phyloP scores from a whole-genome alignment of 768 basidiomycete species.

The Cystofilobasidium macerans region DNA sequence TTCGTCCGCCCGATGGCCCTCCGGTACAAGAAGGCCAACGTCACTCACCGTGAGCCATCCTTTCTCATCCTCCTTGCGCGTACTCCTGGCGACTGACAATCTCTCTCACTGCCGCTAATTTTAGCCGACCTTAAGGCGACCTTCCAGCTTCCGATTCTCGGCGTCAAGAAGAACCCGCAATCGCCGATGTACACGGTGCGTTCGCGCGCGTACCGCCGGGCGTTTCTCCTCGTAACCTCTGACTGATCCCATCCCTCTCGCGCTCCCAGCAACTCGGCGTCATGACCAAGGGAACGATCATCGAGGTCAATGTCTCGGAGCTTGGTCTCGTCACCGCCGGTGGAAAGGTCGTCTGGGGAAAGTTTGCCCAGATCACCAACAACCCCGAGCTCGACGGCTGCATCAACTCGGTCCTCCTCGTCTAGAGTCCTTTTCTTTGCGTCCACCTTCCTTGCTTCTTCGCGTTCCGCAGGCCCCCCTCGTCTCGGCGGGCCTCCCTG shows the following conservation, averaged over 20 bases:
- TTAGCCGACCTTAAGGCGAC: conserved; percentile 93
- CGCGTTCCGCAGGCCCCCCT: no score
- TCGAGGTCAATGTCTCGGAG: conserved; percentile 98
- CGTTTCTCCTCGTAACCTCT: background rate
- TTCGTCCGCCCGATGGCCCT: conserved; percentile 96
- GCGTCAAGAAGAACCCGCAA: conserved; percentile 99
- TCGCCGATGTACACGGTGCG: conserved; percentile 50
- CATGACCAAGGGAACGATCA: conserved; percentile 93
- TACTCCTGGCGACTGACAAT: background rate
- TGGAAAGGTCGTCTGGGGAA: conserved; percentile 63
- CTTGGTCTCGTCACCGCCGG: conserved; percentile 94
- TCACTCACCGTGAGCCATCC: conserved; percentile 78
- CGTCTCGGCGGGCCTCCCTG: background rate
- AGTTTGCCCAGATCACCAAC: conserved; percentile 88
- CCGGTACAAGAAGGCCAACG: conserved; percentile 95
- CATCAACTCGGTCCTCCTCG: conserved; percentile 20
- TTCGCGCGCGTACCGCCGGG: background rate
- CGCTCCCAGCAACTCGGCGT: conserved; percentile 66
- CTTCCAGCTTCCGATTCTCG: conserved; percentile 93
- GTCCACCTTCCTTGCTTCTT: background rate
- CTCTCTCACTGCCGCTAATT: background rate
- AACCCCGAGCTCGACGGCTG: conserved; percentile 95
- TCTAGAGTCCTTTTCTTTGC: background rate
- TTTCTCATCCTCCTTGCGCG: background rate
- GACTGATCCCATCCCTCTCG: background rate